These are phyloP conservation scores for carrot (Daucus carota) DNA, from an alignment of 129 eudicot species.

Conservation along the genomic window DH1_v3.0 NC_030385.2:24431001-24431500, in stretches of 20 bases:
- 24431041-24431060: neutral
- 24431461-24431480: no score
- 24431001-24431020: neutral
- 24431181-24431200: conserved; percentile 52
- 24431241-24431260: conserved; percentile 87
- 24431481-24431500: no score
- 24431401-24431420: neutral
- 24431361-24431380: neutral
- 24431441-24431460: neutral
- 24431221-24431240: conserved; percentile 74
- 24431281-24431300: neutral
- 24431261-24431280: conserved; percentile 19
- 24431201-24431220: conserved; percentile 79
- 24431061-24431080: neutral
- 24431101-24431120: neutral
- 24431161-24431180: conserved; percentile 65
- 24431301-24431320: neutral
- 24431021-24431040: neutral
- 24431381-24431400: neutral
- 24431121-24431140: neutral
- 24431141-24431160: neutral
- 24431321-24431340: neutral
- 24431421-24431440: neutral
- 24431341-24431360: neutral
- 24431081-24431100: neutral